Evolutionary conservation across 2,329 filamentous ascomycete genomes (phyloP).

Genomic region (Trichoderma endophyticum): DNA sequence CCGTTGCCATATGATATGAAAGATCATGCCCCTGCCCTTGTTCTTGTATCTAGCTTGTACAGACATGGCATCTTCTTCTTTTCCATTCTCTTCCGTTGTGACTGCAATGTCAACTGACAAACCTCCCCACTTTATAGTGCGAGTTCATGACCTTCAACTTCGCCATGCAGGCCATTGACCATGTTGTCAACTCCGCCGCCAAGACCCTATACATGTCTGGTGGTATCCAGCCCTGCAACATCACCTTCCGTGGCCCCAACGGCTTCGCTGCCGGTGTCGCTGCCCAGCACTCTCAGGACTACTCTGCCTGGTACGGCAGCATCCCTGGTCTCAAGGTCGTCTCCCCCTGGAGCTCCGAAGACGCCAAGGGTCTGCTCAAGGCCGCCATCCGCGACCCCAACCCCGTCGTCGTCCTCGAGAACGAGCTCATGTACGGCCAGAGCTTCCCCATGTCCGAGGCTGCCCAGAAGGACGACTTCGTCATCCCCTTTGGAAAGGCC

Average conservation of each 20-base stretch:
- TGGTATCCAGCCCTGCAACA: slow-evolving; percentile 98
- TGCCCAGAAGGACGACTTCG: slow-evolving; percentile 93
- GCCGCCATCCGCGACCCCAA: slow-evolving; percentile 98
- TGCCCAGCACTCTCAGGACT: slow-evolving; percentile 98
- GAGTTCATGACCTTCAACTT: slow-evolving; percentile 99
- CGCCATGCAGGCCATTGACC: slow-evolving; percentile 99
- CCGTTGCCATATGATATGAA: not conserved
- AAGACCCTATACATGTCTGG: slow-evolving; percentile 99
- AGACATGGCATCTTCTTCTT: not conserved
- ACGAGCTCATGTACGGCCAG: slow-evolving; percentile 89
- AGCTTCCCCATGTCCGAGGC: slow-evolving; percentile 96
- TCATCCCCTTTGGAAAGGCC: slow-evolving; percentile 96
- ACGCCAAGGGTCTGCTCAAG: slow-evolving; percentile 97
- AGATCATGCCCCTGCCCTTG: not conserved
- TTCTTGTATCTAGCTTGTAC: not conserved
- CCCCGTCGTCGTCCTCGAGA: slow-evolving; percentile 87
- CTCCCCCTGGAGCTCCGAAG: slow-evolving; percentile 91
- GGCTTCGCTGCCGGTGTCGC: slow-evolving; percentile 94
- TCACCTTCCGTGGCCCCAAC: slow-evolving; percentile 99
- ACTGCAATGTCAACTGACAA: not conserved
- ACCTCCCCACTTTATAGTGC: slow-evolving; percentile 53
- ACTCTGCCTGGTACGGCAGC: slow-evolving; percentile 97
- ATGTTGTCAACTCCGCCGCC: slow-evolving; percentile 97
- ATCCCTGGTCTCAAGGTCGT: slow-evolving; percentile 98
- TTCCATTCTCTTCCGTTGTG: not conserved